A percentile compares a stretch with the other conserved stretches of the same genome.
These are phyloP conservation scores for Prunus dulcis DNA, from an alignment of 306 rosid species.

Conservation along the genomic window DNA sequence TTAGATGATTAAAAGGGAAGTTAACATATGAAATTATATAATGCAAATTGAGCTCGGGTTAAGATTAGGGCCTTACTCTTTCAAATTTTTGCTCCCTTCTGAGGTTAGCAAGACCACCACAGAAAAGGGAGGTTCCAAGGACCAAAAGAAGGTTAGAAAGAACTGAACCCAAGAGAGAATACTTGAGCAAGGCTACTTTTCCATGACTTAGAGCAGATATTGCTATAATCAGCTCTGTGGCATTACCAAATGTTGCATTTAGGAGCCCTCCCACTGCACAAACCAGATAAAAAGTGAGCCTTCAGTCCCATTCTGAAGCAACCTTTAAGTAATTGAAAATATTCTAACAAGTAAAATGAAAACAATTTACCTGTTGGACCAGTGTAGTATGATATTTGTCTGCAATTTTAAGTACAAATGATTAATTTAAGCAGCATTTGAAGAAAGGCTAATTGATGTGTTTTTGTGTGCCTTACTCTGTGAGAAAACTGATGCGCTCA, in stretches of 20 bases:
- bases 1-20: neutral
- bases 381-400: conserved; percentile 77
- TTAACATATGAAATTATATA: neutral
- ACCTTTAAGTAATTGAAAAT: too few species aligned
- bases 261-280: conserved; percentile 84
- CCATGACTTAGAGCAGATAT: conserved; percentile 54
- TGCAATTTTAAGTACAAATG: conserved; percentile 24
- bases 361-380: conserved; percentile 70
- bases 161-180: conserved; percentile 84
- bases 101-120: conserved; percentile 75
- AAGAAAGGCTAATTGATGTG: neutral
- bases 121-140: conserved; percentile 83
- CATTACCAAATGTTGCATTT: conserved; percentile 93
- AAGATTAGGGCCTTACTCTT: conserved; percentile 42
- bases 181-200: conserved; percentile 72
- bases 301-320: neutral
- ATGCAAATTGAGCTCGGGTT: neutral
- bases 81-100: conserved; percentile 62
- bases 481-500: conserved; percentile 88
- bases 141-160: conserved; percentile 94
- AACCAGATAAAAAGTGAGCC: neutral
- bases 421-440: neutral
- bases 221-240: conserved; percentile 80
- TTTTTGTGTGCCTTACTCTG: conserved; percentile 58
- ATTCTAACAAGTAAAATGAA: too few species aligned